A percentile compares a stretch with the other conserved stretches of the same genome.
Conservation (phyloP, 75 land plant genomes). For the Picea sitchensis region DNA sequence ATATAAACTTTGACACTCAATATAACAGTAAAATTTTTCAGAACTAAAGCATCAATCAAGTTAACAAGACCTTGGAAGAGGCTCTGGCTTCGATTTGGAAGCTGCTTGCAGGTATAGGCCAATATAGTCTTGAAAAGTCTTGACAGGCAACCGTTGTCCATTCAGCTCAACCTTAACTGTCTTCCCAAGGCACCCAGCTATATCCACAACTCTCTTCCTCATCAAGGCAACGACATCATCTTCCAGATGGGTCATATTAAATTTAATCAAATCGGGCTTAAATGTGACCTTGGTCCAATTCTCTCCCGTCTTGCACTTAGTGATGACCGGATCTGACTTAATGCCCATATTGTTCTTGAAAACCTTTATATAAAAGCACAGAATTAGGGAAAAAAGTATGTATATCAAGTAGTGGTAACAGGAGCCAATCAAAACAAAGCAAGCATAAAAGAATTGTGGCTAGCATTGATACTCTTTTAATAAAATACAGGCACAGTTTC, state of each 20-base stretch:
- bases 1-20: background rate
- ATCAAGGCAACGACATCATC: slow-evolving; percentile 90
- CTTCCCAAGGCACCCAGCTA: slow-evolving; percentile 91
- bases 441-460: no score
- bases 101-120: slow-evolving; percentile 67
- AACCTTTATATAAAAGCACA: slow-evolving; percentile 39
- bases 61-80: slow-evolving; percentile 70
- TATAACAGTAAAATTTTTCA: background rate
- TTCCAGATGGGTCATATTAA: slow-evolving; percentile 88
- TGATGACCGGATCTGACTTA: slow-evolving; percentile 75
- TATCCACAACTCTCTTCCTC: slow-evolving; percentile 90
- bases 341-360: slow-evolving; percentile 85
- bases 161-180: slow-evolving; percentile 90
- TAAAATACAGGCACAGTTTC: no score
- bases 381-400: background rate
- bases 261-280: slow-evolving; percentile 91
- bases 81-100: slow-evolving; percentile 43
- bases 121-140: slow-evolving; percentile 76
- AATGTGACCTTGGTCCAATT: slow-evolving; percentile 99
- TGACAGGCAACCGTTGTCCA: slow-evolving; percentile 71
- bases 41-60: background rate
- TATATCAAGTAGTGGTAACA: background rate
- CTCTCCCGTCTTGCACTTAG: slow-evolving; percentile 68
- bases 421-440: background rate
- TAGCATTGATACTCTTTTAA: no score